Base-by-base conservation (phyloP, 805 yeast species). In the Cyberlindnera xishuangbannaensis region DNA sequence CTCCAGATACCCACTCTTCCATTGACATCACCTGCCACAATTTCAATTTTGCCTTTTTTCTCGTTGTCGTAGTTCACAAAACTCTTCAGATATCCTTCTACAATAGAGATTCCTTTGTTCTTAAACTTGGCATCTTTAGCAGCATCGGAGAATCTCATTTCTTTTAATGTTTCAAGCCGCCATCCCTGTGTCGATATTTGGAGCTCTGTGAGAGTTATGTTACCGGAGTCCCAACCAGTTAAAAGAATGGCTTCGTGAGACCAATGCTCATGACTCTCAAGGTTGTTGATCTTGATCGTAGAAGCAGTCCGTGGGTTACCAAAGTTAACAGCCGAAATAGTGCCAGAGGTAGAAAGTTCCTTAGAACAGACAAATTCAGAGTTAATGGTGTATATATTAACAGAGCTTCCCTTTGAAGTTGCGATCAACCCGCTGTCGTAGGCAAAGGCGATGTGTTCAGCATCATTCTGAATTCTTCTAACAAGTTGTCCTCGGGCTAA, bases 391-490 rank as follows among this genome's bases (percentile, higher is more conserved):
- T 54, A 71, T 0, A 79, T 25, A 3, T 44, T 43, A 13, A 76
- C 36, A 0, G 14, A 9, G 22, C 33, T 25, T 36, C 54, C 33
- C 32, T 44, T 26, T 48, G 57, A 10, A 0, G 65, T 47, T 3
- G 71, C 70, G 27, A 81, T 64, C 28, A 62, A 59, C 0, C 86
- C 88, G 1, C 73, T 57, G 29, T 69, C 73, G 44, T 70, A 65
- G 0, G 81, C 73, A 16, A 78, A 65, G 3, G 73, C 62, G 4
- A 67, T 52, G 12, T 62, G 51, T 3, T 41, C 41, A 14, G 52
- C 59, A 6, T 37, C 44, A 6, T 40, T 32, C 7, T 49, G 39
- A 6, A 51, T 39, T 24, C 52, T 50, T 36, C 83, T 56, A 4
- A 82, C 67, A 27, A 69, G 65, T 32, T 67, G 67, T 32, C 62